Evolutionary conservation across 2,329 filamentous ascomycete genomes (phyloP).

Genomic region (Lecanicillium sp.): DNA sequence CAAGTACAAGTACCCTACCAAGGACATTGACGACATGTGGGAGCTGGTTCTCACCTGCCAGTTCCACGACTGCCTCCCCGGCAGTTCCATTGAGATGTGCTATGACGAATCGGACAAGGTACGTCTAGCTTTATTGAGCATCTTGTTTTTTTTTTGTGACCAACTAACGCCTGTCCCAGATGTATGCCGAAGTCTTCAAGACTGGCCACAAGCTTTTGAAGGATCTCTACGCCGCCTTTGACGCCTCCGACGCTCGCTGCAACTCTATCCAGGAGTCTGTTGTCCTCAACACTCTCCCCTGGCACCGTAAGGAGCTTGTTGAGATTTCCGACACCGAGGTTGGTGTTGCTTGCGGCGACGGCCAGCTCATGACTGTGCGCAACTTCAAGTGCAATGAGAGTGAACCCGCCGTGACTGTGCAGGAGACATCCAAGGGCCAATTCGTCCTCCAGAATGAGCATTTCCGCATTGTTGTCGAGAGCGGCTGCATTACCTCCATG

Average conservation of each 20-base stretch:
- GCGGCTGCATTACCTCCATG: slow-evolving; percentile 76
- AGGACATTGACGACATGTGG: slow-evolving; percentile 94
- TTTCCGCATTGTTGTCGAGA: slow-evolving; percentile 62
- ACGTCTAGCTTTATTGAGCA: slow-evolving; percentile 14
- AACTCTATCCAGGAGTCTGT: slow-evolving; percentile 41
- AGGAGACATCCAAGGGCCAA: slow-evolving; percentile 47
- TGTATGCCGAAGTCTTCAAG: slow-evolving; percentile 77
- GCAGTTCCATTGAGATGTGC: slow-evolving; percentile 95
- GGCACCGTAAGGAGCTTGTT: slow-evolving; percentile 70
- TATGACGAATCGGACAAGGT: slow-evolving; percentile 89
- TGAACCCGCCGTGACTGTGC: slow-evolving; percentile 43
- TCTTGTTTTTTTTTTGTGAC: background rate
- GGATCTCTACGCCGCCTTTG: slow-evolving; percentile 61
- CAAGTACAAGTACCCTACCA: slow-evolving; percentile 84
- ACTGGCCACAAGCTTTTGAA: slow-evolving; percentile 66
- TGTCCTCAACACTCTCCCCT: slow-evolving; percentile 80
- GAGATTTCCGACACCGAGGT: slow-evolving; percentile 47
- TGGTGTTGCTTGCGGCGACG: slow-evolving; percentile 50
- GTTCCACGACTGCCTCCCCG: slow-evolving; percentile 95
- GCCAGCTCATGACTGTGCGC: slow-evolving; percentile 43
- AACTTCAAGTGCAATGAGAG: slow-evolving; percentile 37
- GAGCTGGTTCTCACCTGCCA: slow-evolving; percentile 86
- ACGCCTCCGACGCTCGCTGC: slow-evolving; percentile 41
- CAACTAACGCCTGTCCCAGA: slow-evolving; percentile 30
- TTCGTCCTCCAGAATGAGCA: slow-evolving; percentile 77